Base-by-base conservation (phyloP, 768 basidiomycete species). In the Calocera viscosa region DNA sequence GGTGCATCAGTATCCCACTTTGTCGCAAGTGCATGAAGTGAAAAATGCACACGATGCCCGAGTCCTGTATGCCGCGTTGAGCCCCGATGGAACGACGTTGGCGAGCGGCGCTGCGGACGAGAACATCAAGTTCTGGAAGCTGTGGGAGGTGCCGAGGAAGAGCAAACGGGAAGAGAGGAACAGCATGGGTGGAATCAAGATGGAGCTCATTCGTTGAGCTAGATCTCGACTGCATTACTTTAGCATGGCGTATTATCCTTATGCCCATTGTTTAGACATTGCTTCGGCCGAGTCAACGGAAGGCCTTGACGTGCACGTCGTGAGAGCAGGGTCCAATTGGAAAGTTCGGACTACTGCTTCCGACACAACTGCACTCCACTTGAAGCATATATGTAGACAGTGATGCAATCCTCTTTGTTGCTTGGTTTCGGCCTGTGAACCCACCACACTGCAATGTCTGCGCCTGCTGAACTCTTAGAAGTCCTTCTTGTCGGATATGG, bases 81-180 rank as follows among this genome's bases (percentile, higher is more conserved):
- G 89, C 66, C 96, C 96, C 1, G 88, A 86, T 7, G 96, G 96
- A 0, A 92, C 94, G 70, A 86, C 93, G 2, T 87, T 99, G 11
- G 89, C 86, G 70, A 98, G 95, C 0, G 92, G 90, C 8, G 92
- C 91, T 1, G 89, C 89, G 0, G 96, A 98, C 73, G 95, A 98
- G 80, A 94, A 94, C 73, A 80, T 98, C 72, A 98, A 97, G 80
- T 95, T 95, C 77, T 95, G 94, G 94, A 84, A 76, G 71, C 69
- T 79, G 11, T 79, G 78, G 78, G 78, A 79, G 66, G 68, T 68
- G 34, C 67, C 68, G 38, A 72, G 71, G 71, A 73, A 72, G 71
- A 74, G 69, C 53, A 60, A 60, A 19, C 24, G 22, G 68, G 67
- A n/a, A 70, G 69, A 35, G 66, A 68, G 28, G 72, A 72, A 60